These are phyloP conservation scores for Platanus orientalis DNA, from an alignment of 164 flowering plant species.

Conservation along the genomic window DNA sequence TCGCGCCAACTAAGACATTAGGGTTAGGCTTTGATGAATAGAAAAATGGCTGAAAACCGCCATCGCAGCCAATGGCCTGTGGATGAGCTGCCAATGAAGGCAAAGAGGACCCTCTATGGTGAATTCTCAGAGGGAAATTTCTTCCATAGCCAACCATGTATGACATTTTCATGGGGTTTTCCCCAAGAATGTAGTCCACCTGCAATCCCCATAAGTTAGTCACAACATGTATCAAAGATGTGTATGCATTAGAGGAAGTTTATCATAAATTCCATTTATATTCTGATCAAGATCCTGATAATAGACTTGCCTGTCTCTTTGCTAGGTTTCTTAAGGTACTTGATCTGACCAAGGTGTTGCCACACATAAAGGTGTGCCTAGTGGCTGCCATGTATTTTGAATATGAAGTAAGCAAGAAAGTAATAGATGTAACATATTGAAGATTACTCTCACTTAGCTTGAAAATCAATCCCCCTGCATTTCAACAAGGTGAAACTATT, in stretches of 20 bases:
- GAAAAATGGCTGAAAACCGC: constrained; percentile 61
- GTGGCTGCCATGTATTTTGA: constrained; percentile 65
- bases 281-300: too few relatives aligned
- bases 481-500: neutral
- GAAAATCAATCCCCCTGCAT: constrained; percentile 80
- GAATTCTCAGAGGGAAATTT: constrained; percentile 58
- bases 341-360: constrained; percentile 43
- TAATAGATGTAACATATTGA: constrained; percentile 85
- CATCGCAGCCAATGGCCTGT: constrained; percentile 58
- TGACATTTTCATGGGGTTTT: constrained; percentile 74
- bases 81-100: constrained; percentile 56
- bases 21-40: constrained; percentile 64
- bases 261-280: too few relatives aligned
- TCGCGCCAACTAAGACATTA: constrained; percentile 60
- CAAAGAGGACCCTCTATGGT: constrained; percentile 87
- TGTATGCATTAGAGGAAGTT: too few relatives aligned
- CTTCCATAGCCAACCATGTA: constrained; percentile 93
- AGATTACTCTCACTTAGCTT: constrained; percentile 66
- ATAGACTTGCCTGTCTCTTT: constrained; percentile 57
- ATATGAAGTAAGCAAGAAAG: constrained; percentile 68
- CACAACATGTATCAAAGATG: neutral
- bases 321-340: constrained; percentile 41
- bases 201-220: constrained; percentile 17
- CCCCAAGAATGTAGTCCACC: constrained; percentile 91
- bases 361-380: constrained; percentile 59